Percentiles rank a stretch among this genome's conserved stretches.
Evolutionary conservation across 768 basidiomycete genomes (phyloP).

Genomic region (Dentipellis sp.): DNA sequence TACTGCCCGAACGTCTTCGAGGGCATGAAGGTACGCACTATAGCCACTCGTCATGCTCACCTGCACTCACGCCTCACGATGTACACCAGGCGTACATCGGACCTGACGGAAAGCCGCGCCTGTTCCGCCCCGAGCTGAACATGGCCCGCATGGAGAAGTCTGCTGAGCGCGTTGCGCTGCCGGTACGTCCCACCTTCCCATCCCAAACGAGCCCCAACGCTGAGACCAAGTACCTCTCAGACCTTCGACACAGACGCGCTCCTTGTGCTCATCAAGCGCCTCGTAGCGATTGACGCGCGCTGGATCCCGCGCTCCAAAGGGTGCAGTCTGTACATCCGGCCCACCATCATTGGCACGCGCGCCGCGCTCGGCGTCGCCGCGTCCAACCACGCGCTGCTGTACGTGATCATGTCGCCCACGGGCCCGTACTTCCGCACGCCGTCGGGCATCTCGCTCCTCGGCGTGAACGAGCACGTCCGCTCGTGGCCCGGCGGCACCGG

Average conservation of each 20-base stretch:
- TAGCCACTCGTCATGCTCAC: not conserved
- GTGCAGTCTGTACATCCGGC: constrained; percentile 81
- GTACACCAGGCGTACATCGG: constrained; percentile 51
- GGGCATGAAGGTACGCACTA: constrained; percentile 50
- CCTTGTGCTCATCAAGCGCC: constrained; percentile 47
- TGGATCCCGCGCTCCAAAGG: constrained; percentile 78
- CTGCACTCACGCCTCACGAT: not conserved
- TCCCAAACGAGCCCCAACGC: not conserved
- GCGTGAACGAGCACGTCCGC: constrained; percentile 34
- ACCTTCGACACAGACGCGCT: constrained; percentile 38
- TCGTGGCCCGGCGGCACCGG: constrained; percentile 46
- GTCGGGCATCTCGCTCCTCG: constrained; percentile 29
- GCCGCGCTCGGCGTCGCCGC: constrained; percentile 57
- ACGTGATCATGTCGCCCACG: constrained; percentile 68
- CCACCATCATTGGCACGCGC: constrained; percentile 53
- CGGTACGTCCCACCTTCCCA: constrained; percentile 30
- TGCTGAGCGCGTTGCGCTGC: constrained; percentile 62
- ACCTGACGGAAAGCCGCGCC: constrained; percentile 58
- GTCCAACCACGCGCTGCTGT: constrained; percentile 74
- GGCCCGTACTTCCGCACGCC: constrained; percentile 37
- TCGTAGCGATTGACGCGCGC: constrained; percentile 61
- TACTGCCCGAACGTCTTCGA: constrained; percentile 56
- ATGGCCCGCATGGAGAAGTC: constrained; percentile 74
- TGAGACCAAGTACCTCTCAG: constrained; percentile 12
- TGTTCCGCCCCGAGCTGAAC: constrained; percentile 81